phyloP scores from a whole-genome alignment of 2,329 filamentous ascomycete species.

The Cytospora piceae region DNA sequence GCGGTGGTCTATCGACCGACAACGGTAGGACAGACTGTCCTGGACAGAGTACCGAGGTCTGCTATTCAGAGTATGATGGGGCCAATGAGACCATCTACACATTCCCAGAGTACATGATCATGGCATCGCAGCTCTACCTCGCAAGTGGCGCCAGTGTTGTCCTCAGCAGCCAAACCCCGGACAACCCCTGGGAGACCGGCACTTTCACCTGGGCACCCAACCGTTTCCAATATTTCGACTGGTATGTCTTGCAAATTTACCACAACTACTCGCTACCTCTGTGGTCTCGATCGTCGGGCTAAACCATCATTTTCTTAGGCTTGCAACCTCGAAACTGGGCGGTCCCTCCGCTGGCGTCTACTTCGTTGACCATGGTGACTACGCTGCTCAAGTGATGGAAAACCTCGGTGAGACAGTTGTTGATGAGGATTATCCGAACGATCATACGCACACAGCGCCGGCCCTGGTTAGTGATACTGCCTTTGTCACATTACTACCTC shows the following conservation, averaged over 20 bases:
- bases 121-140: conserved; percentile 57
- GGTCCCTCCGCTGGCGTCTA: conserved; percentile 47
- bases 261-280: conserved; percentile 24
- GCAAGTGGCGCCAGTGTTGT: conserved; percentile 64
- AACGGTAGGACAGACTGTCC: conserved; percentile 65
- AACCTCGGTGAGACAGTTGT: conserved; percentile 53
- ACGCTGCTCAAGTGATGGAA: conserved; percentile 57
- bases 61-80: conserved; percentile 55
- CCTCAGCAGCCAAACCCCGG: conserved; percentile 57
- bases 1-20: conserved; percentile 60
- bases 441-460: conserved; percentile 66
- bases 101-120: conserved; percentile 62
- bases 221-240: conserved; percentile 61
- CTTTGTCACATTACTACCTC: neutral
- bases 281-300: neutral
- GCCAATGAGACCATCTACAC: conserved; percentile 61
- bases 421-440: conserved; percentile 58
- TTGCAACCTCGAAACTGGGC: conserved; percentile 43
- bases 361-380: conserved; percentile 65
- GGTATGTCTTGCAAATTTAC: conserved; percentile 37
- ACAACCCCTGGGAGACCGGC: conserved; percentile 64
- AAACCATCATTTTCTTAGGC: conserved; percentile 34
- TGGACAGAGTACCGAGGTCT: conserved; percentile 57
- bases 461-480: conserved; percentile 40
- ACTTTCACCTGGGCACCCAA: conserved; percentile 50